A percentile compares a stretch with the other conserved stretches of the same genome.
phyloP scores from a whole-genome alignment of 768 basidiomycete species.

The Myochromella boudieri region DNA sequence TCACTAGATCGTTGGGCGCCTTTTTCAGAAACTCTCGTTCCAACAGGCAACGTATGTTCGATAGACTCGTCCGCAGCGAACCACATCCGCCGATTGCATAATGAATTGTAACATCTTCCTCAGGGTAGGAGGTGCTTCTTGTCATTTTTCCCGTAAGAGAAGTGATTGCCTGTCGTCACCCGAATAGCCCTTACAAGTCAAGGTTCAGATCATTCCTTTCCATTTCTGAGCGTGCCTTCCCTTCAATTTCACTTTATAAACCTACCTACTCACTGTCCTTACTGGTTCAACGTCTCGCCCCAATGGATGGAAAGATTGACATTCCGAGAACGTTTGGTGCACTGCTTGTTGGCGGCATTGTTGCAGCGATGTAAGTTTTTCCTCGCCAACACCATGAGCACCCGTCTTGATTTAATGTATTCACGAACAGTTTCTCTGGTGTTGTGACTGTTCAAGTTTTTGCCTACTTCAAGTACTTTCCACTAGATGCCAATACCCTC shows the following conservation, averaged over 20 bases:
- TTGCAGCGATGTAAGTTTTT: conserved; percentile 35
- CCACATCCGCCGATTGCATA: too few relatives aligned
- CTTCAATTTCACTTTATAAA: too few relatives aligned
- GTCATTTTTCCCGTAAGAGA: too few relatives aligned
- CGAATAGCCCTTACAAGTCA: too few relatives aligned
- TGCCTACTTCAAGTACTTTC: conserved; percentile 39
- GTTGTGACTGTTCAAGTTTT: conserved; percentile 38
- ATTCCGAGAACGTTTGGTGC: conserved; percentile 37
- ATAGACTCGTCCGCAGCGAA: too few relatives aligned
- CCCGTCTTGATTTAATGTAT: not conserved
- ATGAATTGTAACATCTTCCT: too few relatives aligned
- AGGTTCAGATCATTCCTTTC: not conserved
- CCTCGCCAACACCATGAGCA: not conserved
- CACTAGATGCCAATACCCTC: conserved; percentile 25
- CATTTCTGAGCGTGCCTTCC: too few relatives aligned
- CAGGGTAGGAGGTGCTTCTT: too few relatives aligned
- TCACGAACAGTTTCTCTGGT: conserved; percentile 35
- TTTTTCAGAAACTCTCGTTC: too few relatives aligned
- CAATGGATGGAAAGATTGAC: conserved; percentile 12
- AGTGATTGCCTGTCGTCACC: too few relatives aligned
- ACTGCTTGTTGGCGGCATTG: conserved; percentile 38
- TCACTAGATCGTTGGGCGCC: too few relatives aligned
- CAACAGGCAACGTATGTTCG: too few relatives aligned
- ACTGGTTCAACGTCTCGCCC: not conserved
- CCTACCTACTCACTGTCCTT: conserved; percentile 1